Evolutionary conservation across 306 rosid genomes (phyloP).

Genomic region (Cucurbita argyrosperma): DNA sequence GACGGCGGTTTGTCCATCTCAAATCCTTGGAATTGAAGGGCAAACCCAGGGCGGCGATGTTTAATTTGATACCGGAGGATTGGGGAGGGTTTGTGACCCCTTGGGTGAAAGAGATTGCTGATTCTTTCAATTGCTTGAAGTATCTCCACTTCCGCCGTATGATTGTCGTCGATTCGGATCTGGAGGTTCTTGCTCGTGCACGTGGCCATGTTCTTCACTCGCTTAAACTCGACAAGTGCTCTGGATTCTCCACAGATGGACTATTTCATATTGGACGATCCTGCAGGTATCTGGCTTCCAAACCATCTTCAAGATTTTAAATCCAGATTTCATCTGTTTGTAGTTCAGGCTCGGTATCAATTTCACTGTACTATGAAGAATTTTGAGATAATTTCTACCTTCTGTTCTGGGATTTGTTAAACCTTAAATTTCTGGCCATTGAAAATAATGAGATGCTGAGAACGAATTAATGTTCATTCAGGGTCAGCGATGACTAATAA

Average conservation of each 20-base stretch:
- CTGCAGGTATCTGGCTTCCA: slow-evolving; percentile 44
- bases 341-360: neutral
- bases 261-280: slow-evolving; percentile 40
- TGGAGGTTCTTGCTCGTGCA: slow-evolving; percentile 41
- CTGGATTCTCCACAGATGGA: slow-evolving; percentile 86
- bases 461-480: neutral
- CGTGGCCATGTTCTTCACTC: slow-evolving; percentile 53
- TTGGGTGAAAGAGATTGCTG: slow-evolving; percentile 60
- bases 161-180: slow-evolving; percentile 84
- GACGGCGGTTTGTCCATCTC: slow-evolving; percentile 49
- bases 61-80: slow-evolving; percentile 84
- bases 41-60: slow-evolving; percentile 93
- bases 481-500: neutral
- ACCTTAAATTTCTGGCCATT: neutral
- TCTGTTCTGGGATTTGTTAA: neutral
- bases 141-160: slow-evolving; percentile 77
- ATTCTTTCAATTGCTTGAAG: slow-evolving; percentile 47
- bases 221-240: slow-evolving; percentile 83
- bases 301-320: neutral
- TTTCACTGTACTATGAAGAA: neutral
- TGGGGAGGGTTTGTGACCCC: slow-evolving; percentile 93
- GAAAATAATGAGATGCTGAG: neutral
- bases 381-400: neutral
- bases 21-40: slow-evolving; percentile 77
- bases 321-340: neutral